phyloP scores from a whole-genome alignment of 257 asterid species.

The Ligustrum vulgare region DNA sequence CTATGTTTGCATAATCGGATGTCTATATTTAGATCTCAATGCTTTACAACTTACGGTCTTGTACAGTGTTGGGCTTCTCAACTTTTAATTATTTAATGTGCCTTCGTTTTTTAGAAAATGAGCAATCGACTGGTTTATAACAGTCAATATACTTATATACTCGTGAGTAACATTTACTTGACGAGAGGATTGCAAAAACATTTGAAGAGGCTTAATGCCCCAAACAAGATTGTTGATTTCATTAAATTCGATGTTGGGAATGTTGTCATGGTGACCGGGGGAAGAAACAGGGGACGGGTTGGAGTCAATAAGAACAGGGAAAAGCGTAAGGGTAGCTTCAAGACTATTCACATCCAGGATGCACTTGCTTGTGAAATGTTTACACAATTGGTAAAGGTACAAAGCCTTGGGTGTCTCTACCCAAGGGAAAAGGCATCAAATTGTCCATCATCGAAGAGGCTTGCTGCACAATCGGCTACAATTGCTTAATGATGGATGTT shows the following conservation, averaged over 20 bases:
- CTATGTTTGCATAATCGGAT: neutral
- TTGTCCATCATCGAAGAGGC: neutral
- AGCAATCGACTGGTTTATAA: neutral
- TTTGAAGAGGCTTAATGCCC: too few relatives aligned
- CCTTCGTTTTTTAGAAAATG: too few relatives aligned
- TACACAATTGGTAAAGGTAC: neutral
- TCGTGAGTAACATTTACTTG: too few relatives aligned
- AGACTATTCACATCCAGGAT: neutral
- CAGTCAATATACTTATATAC: too few relatives aligned
- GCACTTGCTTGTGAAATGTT: neutral
- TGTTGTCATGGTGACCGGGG: neutral
- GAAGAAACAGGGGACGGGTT: conserved; percentile 1
- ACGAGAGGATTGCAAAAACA: too few relatives aligned
- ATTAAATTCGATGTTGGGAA: neutral
- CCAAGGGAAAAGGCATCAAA: neutral
- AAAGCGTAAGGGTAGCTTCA: neutral
- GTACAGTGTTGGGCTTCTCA: neutral
- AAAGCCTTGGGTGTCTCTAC: neutral
- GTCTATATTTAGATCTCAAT: neutral
- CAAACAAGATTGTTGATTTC: neutral
- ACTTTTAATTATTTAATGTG: neutral
- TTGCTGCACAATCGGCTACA: neutral
- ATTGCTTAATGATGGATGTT: neutral
- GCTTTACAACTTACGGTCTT: too few relatives aligned
- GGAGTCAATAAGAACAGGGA: neutral